Evolutionary conservation across 768 basidiomycete genomes (phyloP), one percentile per base, ranked within the genome.

Genomic region (Amanita fuliginea): DNA sequence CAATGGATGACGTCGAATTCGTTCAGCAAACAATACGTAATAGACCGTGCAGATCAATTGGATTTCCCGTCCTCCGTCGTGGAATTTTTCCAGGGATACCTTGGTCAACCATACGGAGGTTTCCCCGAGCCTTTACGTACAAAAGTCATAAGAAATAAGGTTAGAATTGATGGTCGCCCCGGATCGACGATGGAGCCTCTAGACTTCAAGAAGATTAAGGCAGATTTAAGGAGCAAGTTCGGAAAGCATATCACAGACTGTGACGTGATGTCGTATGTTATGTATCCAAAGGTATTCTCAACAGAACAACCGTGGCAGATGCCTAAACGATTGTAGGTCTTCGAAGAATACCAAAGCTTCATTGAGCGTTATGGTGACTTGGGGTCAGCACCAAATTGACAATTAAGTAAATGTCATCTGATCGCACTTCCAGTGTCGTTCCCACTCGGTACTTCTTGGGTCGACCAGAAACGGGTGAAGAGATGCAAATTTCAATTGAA

Each of bases 11-110:
- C 92, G 32, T 88, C 89, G 56, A 98, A 98, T 74, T 80, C 81
- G 54, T 73, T 98, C 52, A 77, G 82, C 47, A 91, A 92, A 67
- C 69, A 83, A 57, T 85, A 97, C 51, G 93, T 99, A 26, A 62
- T 94, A 50, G 77, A 81, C 7, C 81, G 84, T 45, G 96, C 95
- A 37, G 86, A 88, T 37, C 77, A 80, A 51, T 81, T 99, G 52
- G 96, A 99, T 67, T 97, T 99, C 83, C 96, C 96, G 7, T 93
- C 90, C 9, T 93, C 88, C 30, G 90, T 92, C 42, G 89, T 92
- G 36, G 95, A 98, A 60, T 99, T 96, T 77, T 97, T 97, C 91
- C 94, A 97, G 64, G 96, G 96, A 14, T 95, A 93, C 68, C 87
- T 99, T 54, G 95, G 96, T 28, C 92, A 97, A 62, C 96, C 96